Conservation (phyloP, 495 filamentous ascomycete species). For the Penicillium cinerascens region DNA sequence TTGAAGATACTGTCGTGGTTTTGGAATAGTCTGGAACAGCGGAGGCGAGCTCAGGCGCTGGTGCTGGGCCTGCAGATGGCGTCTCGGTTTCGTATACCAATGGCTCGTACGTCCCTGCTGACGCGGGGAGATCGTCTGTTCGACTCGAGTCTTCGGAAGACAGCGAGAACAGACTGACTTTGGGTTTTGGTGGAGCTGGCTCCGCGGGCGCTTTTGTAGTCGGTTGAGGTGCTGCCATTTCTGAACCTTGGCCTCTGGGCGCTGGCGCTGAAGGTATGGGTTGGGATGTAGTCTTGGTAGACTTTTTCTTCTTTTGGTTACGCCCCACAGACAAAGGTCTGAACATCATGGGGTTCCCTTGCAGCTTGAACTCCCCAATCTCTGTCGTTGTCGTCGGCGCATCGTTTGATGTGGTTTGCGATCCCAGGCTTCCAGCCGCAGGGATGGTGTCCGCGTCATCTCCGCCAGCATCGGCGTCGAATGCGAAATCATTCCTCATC, state of each 20-base stretch:
- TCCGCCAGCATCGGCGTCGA: constrained; percentile 7
- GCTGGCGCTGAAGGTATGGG: constrained; percentile 13
- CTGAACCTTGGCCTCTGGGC: constrained; percentile 5
- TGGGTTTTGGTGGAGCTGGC: constrained; percentile 40
- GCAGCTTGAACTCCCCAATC: constrained; percentile 59
- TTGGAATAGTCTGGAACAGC: constrained; percentile 10
- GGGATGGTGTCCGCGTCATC: constrained; percentile 17
- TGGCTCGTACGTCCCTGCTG: constrained; percentile 43
- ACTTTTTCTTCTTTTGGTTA: constrained; percentile 66
- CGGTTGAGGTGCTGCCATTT: constrained; percentile 1
- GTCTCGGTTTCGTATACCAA: constrained; percentile 43
- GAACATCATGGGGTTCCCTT: constrained; percentile 81
- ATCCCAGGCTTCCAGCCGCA: constrained; percentile 18
- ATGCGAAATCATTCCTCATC: constrained; percentile 29
- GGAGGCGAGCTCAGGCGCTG: constrained; percentile 16
- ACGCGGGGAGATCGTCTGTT: constrained; percentile 4
- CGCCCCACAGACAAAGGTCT: constrained; percentile 77
- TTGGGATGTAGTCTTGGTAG: constrained; percentile 12
- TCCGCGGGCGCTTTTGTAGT: constrained; percentile 18
- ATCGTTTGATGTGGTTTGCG: constrained; percentile 1
- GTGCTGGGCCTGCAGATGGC: constrained; percentile 19
- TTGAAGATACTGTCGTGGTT: constrained; percentile 21
- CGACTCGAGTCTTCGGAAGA: constrained; percentile 24
- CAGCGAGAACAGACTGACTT: constrained; percentile 62
- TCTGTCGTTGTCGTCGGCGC: constrained; percentile 15